Evolutionary conservation across 1,139 yeast species (phyloP), one percentile per base, ranked within the genome.

Genomic region (Taphrina deformans): DNA sequence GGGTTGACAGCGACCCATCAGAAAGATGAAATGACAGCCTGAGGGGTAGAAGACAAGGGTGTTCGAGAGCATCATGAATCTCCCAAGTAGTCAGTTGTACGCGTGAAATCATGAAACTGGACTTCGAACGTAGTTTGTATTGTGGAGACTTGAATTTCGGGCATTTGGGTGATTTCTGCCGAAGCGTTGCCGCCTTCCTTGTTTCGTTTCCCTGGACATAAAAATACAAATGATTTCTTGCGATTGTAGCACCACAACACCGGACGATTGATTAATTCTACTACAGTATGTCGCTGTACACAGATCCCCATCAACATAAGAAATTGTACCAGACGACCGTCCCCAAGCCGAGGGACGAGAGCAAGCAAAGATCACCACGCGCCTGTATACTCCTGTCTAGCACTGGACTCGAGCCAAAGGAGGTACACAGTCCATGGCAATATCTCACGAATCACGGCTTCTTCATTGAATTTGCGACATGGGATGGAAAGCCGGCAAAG

Each of bases 371-470:
- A 5, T 33, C 56, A n/a, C 56, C 63, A 10, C 63, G 63, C 16
- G 55, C 56, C n/a, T 59, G 63, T 38, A 31, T 59, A 33, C 21
- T 59, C 18, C 51, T 59, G 7, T 41, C 63, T 7, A 48, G 56
- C 41, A 59, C 63, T 7, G 46, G 55, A 3, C 51, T 59, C 2
- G 45, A 41, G 31, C 63, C 63, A 4, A 16, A 27, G n/a, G 63
- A 50, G 14, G 48, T 59, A 12, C 56, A 48, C 26, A 53, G 40
- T 23, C 63, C 63, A 12, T 59, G 63, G 63, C 31, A 48, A 33
- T 59, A 50, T 40, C 63, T 59, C 51, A 59, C 63, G 9, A 51
- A 44, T 27, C 63, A 59, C 41, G 63, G 63, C 31, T 59, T 59
- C 29, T 59, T 59, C 50, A 44, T 59, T n/a, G 63, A 59, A 24